Evolutionary conservation across 768 basidiomycete species (phyloP).

Genomic region (Hortiboletus flavorubellus): DNA sequence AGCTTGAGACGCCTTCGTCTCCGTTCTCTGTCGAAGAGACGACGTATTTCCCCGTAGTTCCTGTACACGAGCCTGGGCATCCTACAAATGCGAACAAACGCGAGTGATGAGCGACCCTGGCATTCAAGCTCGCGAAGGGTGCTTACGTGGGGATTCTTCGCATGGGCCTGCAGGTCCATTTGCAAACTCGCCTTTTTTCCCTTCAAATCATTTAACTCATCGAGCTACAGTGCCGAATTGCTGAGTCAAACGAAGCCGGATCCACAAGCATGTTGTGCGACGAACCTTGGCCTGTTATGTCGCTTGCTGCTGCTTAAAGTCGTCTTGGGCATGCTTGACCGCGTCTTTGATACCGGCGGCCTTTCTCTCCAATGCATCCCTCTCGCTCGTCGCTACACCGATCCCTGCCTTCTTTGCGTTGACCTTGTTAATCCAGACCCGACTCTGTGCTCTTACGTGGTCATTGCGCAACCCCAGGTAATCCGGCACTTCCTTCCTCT

Average conservation of each 20-base stretch:
- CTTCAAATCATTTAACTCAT: constrained; percentile 19
- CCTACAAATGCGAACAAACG: constrained; percentile 21
- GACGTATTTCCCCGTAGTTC: constrained; percentile 56
- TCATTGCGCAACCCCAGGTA: constrained; percentile 83
- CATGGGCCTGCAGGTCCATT: constrained; percentile 42
- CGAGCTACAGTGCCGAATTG: constrained; percentile 13
- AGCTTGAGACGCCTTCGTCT: constrained; percentile 85
- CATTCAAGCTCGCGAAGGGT: neutral
- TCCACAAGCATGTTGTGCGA: neutral
- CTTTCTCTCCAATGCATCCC: constrained; percentile 74
- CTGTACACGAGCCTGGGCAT: constrained; percentile 38
- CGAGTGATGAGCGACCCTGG: neutral
- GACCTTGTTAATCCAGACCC: constrained; percentile 87
- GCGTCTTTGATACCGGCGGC: constrained; percentile 54
- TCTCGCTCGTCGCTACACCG: constrained; percentile 82
- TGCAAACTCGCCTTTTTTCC: constrained; percentile 26
- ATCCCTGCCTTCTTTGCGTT: constrained; percentile 78
- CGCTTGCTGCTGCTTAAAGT: constrained; percentile 43
- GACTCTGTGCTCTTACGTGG: constrained; percentile 65
- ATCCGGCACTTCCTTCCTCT: constrained; percentile 88
- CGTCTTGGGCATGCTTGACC: constrained; percentile 46
- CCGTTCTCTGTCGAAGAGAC: constrained; percentile 67
- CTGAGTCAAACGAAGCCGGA: neutral
- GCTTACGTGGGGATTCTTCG: constrained; percentile 52
- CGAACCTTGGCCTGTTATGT: constrained; percentile 62